Percentiles rank a stretch among this genome's conserved stretches.
Evolutionary conservation across 2,329 filamentous ascomycete species (phyloP).

Genomic region (Fusarium sambucinum): DNA sequence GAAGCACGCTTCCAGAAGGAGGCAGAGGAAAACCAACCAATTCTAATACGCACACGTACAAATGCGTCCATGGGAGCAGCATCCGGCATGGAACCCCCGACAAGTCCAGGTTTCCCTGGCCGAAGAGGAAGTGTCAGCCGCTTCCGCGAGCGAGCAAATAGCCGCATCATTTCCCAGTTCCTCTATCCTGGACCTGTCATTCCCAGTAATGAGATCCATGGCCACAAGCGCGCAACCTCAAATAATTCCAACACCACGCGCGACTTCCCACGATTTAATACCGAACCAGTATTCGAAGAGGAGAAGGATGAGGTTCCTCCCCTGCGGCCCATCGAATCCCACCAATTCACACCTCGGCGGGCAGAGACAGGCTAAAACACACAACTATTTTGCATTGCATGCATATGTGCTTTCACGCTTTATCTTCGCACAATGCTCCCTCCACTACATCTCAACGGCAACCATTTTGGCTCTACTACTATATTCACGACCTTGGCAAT

Average conservation of each 20-base stretch:
- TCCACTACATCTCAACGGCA: not conserved
- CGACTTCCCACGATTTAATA: constrained; percentile 42
- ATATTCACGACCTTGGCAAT: constrained; percentile 24
- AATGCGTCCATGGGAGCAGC: constrained; percentile 50
- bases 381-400: not conserved
- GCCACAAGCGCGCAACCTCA: constrained; percentile 48
- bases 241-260: constrained; percentile 47
- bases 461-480: not conserved
- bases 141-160: constrained; percentile 54
- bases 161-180: constrained; percentile 60
- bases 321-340: constrained; percentile 44
- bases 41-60: constrained; percentile 55
- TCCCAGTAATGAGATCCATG: constrained; percentile 48
- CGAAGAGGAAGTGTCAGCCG: constrained; percentile 56
- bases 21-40: constrained; percentile 60
- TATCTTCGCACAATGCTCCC: not conserved
- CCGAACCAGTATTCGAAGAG: constrained; percentile 47
- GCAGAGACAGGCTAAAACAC: constrained; percentile 41
- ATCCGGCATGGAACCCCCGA: constrained; percentile 46
- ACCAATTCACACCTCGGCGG: constrained; percentile 45
- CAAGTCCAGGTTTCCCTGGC: constrained; percentile 44
- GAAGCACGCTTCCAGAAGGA: constrained; percentile 68
- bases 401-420: not conserved
- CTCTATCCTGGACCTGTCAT: constrained; percentile 62
- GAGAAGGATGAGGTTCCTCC: constrained; percentile 47